Percentiles rank a stretch among this genome's conserved stretches.
Conservation (phyloP, 441 rosid species). For the Gossypium schwendimanii region DNA sequence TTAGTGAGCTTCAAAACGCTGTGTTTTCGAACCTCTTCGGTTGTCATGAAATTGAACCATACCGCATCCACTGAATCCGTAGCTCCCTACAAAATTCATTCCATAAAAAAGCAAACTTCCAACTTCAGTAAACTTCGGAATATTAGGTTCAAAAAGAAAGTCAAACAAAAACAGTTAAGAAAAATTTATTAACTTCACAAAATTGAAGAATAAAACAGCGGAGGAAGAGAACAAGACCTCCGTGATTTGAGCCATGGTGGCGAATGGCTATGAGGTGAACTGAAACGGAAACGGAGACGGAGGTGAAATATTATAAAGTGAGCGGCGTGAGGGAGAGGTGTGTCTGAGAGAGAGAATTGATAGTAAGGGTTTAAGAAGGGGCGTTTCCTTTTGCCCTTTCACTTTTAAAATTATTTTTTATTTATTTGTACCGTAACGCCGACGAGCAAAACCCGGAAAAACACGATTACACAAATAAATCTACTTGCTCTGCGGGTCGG, state of each 20-base stretch:
- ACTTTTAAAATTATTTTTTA: no score
- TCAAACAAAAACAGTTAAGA: neutral
- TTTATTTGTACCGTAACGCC: neutral
- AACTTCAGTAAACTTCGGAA: slow-evolving; percentile 2
- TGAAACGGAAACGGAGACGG: neutral
- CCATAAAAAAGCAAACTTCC: neutral
- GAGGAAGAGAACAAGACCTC: slow-evolving; percentile 2
- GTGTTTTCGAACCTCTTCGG: slow-evolving; percentile 36
- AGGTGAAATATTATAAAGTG: neutral
- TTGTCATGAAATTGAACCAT: slow-evolving; percentile 35
- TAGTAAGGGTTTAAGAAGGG: neutral
- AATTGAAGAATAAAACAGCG: neutral
- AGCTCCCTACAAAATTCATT: slow-evolving; percentile 15
- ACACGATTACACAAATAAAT: no score
- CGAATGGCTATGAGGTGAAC: neutral
- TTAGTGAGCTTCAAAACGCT: slow-evolving; percentile 33
- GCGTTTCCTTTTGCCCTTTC: neutral
- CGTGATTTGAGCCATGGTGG: neutral
- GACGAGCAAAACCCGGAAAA: no score
- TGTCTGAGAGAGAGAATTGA: neutral
- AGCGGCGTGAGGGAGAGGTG: neutral
- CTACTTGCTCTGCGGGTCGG: no score
- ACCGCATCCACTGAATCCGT: slow-evolving; percentile 39
- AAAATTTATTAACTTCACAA: neutral
- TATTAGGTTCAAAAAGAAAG: neutral